Conservation (phyloP, 768 basidiomycete genomes). For the Termitomyces sp. region DNA sequence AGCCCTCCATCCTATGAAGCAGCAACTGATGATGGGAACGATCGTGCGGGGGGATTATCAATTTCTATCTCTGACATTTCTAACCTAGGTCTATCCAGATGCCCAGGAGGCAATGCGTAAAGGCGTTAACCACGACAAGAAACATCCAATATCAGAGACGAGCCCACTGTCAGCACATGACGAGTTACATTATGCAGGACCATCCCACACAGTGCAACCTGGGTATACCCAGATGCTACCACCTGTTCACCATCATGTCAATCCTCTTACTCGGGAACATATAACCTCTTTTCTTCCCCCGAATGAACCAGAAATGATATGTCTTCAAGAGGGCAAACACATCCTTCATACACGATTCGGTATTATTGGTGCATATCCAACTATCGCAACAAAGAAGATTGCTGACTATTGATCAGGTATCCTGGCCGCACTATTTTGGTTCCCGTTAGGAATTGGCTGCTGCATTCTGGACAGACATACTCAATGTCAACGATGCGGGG, state of each 20-base stretch:
- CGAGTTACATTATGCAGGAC: conserved; percentile 11
- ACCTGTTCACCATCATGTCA: conserved; percentile 62
- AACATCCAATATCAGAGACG: conserved; percentile 3
- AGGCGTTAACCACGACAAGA: conserved; percentile 6
- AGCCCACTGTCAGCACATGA: background rate
- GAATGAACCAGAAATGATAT: conserved; percentile 78
- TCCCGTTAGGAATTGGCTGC: conserved; percentile 74
- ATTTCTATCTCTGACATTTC: background rate
- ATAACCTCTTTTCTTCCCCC: conserved; percentile 66
- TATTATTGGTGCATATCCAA: conserved; percentile 48
- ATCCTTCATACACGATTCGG: conserved; percentile 59
- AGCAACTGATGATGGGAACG: conserved; percentile 21
- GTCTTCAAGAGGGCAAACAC: conserved; percentile 75
- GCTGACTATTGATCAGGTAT: conserved; percentile 41
- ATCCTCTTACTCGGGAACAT: conserved; percentile 52
- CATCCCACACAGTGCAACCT: conserved; percentile 15
- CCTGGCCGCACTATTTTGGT: conserved; percentile 82
- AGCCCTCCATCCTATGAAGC: conserved; percentile 48
- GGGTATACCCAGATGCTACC: conserved; percentile 24
- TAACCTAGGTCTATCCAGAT: background rate
- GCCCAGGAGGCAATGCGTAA: background rate
- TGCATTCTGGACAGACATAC: conserved; percentile 73
- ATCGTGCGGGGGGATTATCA: conserved; percentile 18
- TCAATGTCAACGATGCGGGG: conserved; percentile 50
- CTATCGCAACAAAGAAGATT: background rate